Evolutionary conservation across 2,329 filamentous ascomycete species (phyloP).

Genomic region (Botrytis medusae): DNA sequence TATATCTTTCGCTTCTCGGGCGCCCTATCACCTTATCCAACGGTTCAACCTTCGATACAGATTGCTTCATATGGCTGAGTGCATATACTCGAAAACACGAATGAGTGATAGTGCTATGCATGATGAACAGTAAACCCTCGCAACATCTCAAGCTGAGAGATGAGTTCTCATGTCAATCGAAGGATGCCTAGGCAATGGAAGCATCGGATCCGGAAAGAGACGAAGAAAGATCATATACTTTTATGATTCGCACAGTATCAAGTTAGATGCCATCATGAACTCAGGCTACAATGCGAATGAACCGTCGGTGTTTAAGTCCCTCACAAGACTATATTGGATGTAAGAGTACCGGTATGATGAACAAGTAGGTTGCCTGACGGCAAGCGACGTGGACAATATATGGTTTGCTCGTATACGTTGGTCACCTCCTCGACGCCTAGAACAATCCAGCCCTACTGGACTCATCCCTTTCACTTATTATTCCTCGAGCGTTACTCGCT

Average conservation of each 20-base stretch:
- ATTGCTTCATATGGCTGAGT: not conserved
- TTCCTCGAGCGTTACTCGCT: not conserved
- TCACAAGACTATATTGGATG: not conserved
- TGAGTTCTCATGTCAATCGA: not conserved
- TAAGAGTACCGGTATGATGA: not conserved
- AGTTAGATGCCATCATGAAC: not conserved
- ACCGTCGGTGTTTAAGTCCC: not conserved
- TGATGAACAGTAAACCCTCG: not conserved
- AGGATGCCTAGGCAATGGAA: not conserved
- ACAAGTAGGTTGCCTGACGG: not conserved
- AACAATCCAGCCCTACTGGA: slow-evolving; percentile 17
- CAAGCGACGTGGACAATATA: not conserved
- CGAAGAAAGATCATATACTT: not conserved
- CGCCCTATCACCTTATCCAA: not conserved
- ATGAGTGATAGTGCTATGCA: slow-evolving; percentile 2
- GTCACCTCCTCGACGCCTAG: not conserved
- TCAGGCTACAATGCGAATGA: not conserved
- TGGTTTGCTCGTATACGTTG: not conserved
- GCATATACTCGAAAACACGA: not conserved
- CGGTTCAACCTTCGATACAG: not conserved
- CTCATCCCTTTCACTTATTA: not conserved
- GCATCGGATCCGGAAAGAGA: not conserved
- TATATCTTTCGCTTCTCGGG: not conserved
- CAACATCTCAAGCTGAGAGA: not conserved
- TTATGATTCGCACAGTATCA: not conserved